Percentiles rank a stretch among this genome's conserved stretches.
Evolutionary conservation across 108 stramenopile genomes (phyloP).

Genomic region (Skeletonema grethae): DNA sequence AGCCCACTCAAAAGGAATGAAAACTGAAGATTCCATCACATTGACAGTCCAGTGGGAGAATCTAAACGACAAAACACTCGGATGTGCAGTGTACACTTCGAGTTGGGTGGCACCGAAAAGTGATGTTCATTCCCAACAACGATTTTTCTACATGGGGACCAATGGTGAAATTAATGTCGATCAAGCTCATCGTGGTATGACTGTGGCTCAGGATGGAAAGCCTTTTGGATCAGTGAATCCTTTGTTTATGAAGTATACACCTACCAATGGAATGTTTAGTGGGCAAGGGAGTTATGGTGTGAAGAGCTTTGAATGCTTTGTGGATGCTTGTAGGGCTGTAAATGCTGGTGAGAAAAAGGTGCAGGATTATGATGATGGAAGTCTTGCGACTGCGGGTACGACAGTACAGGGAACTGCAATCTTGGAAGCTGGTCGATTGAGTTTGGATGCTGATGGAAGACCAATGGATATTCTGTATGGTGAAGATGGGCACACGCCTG

Average conservation of each 20-base stretch:
- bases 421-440: conserved; percentile 93
- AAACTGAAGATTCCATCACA: conserved; percentile 98
- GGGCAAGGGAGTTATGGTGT: conserved; percentile 98
- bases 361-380: conserved; percentile 86
- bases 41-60: conserved; percentile 98
- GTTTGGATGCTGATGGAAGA: conserved; percentile 83
- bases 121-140: conserved; percentile 99
- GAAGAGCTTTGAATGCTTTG: conserved; percentile 89
- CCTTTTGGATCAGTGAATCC: conserved; percentile 96
- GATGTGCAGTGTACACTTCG: conserved; percentile 96
- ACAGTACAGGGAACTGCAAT: conserved; percentile 98
- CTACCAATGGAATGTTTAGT: conserved; percentile 92
- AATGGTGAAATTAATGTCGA: conserved; percentile 97
- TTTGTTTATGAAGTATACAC: conserved; percentile 99
- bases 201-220: conserved; percentile 79
- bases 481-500: conserved; percentile 53
- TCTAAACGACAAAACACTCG: conserved; percentile 69
- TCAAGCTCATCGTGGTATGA: conserved; percentile 99
- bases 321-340: conserved; percentile 64
- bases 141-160: conserved; percentile 99
- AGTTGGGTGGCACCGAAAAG: conserved; percentile 96
- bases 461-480: conserved; percentile 93
- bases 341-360: conserved; percentile 66
- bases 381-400: conserved; percentile 91
- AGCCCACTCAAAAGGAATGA: conserved; percentile 77